Base-by-base conservation (phyloP, 257 asterid genomes). In the Datura wrightii region DNA sequence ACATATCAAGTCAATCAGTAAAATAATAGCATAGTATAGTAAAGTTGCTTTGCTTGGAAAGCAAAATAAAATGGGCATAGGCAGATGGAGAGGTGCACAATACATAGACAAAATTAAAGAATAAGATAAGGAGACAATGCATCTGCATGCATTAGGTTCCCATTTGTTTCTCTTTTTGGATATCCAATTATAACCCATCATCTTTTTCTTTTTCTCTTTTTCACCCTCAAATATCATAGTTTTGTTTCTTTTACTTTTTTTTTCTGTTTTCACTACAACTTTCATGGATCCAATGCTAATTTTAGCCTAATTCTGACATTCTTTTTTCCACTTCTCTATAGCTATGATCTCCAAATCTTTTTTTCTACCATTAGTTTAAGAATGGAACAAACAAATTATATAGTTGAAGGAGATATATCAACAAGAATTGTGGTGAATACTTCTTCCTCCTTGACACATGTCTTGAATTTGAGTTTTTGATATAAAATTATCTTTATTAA, bases 71-170 rank as follows among this genome's bases (percentile, higher is more conserved):
- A 13, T 19, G 18, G 18, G 50, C 10, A 1, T 34, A 65, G 16
- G 9, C 3, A 36, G 31, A 76, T 76, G 6, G 24, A 50, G 82
- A 76, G 63, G 4, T 31, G 46, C 46, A 15, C 5, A 39, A 39
- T 15, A 24, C 13, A 13, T 31, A 76, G 81, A 76, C 46, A 76
- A 50, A 39, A 74, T 74, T 48, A 74, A 44, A 31, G 7, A 48
- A 48, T 74, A 74, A 74, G 80, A 74, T 76, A 14, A 78, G 82
- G 63, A 78, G 46, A 78, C 48, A 52, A 76, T 50, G 48, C 82
- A 76, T 76, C 56, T 76, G 60, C 60, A 76, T 76, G 14, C 82
- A 76, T 76, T 52, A 10, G 19, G 76, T 67, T 67, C 6, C 13
- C 74, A 36, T 76, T 19, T 65, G 72, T 36, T 65, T 65, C 19